Percentiles rank a stretch among this genome's conserved stretches.
Evolutionary conservation across 768 basidiomycete genomes (phyloP).

Genomic region (Tremella yokohamensis): DNA sequence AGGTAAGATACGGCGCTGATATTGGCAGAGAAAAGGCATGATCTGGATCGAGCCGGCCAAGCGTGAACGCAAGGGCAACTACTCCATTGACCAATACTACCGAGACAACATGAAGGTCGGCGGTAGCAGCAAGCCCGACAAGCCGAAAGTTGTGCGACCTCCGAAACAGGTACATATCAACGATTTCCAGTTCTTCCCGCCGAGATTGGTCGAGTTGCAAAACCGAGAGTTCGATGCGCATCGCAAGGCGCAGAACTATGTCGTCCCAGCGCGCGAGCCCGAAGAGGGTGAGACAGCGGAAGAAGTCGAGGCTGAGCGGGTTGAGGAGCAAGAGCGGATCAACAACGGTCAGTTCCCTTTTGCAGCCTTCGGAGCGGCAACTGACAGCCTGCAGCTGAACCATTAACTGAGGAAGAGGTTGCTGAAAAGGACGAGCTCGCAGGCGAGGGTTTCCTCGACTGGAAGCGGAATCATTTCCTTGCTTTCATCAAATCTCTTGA

Average conservation of each 20-base stretch:
- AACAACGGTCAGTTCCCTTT: conserved; percentile 63
- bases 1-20: conserved; percentile 11
- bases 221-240: conserved; percentile 65
- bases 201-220: conserved; percentile 71
- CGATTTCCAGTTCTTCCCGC: conserved; percentile 96
- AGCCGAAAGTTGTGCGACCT: conserved; percentile 76
- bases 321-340: conserved; percentile 76
- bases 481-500: conserved; percentile 79
- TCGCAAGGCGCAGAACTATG: conserved; percentile 48
- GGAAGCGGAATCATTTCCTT: conserved; percentile 91
- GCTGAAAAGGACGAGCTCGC: conserved; percentile 74
- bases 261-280: conserved; percentile 61
- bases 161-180: conserved; percentile 84
- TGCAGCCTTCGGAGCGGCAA: neutral
- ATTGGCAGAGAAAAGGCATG: conserved; percentile 25
- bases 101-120: conserved; percentile 81
- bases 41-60: conserved; percentile 76
- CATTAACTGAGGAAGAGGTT: conserved; percentile 82
- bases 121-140: conserved; percentile 63
- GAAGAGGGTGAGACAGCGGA: conserved; percentile 73
- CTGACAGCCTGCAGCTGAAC: conserved; percentile 62
- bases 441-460: conserved; percentile 76
- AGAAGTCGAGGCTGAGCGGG: conserved; percentile 73
- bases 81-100: conserved; percentile 93
- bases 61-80: conserved; percentile 80